A percentile compares a stretch with the other conserved stretches of the same genome.
These are phyloP conservation scores for Sporormia fimetaria DNA, from an alignment of 495 filamentous ascomycete species.

Conservation along the genomic window DNA sequence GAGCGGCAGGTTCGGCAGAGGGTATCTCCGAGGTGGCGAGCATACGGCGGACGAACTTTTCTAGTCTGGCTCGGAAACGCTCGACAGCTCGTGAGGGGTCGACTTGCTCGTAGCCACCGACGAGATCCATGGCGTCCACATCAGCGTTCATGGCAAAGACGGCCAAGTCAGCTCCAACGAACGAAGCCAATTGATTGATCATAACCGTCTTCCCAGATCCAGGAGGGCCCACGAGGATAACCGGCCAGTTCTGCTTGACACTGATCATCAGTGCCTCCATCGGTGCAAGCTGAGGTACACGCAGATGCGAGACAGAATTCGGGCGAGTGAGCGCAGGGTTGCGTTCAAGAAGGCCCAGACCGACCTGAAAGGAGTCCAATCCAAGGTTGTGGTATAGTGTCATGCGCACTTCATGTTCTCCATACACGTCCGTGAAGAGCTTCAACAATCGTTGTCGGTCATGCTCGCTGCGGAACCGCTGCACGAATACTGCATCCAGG, in stretches of 20 bases:
- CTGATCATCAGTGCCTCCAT: conserved; percentile 82
- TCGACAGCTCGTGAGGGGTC: conserved; percentile 61
- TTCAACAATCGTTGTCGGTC: conserved; percentile 54
- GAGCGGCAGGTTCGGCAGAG: neutral
- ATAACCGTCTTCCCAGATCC: conserved; percentile 78
- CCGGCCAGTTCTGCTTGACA: conserved; percentile 73
- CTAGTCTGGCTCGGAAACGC: conserved; percentile 43
- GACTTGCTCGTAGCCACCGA: conserved; percentile 93
- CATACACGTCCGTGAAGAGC: conserved; percentile 50
- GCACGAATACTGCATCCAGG: conserved; percentile 70
- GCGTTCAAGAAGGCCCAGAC: conserved; percentile 57
- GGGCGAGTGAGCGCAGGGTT: conserved; percentile 27
- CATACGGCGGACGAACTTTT: conserved; percentile 41
- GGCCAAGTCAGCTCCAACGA: conserved; percentile 59
- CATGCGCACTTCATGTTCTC: conserved; percentile 28
- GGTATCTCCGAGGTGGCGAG: conserved; percentile 31
- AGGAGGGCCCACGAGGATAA: conserved; percentile 75
- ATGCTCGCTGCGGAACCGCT: conserved; percentile 63
- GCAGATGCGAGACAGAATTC: conserved; percentile 2
- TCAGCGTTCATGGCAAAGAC: conserved; percentile 81
- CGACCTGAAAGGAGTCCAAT: conserved; percentile 62
- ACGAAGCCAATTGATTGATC: conserved; percentile 64
- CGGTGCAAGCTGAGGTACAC: conserved; percentile 47
- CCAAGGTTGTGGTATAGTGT: conserved; percentile 56
- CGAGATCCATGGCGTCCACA: conserved; percentile 90